Evolutionary conservation across 345 rosid species (phyloP).

Genomic region (Linum trigynum): DNA sequence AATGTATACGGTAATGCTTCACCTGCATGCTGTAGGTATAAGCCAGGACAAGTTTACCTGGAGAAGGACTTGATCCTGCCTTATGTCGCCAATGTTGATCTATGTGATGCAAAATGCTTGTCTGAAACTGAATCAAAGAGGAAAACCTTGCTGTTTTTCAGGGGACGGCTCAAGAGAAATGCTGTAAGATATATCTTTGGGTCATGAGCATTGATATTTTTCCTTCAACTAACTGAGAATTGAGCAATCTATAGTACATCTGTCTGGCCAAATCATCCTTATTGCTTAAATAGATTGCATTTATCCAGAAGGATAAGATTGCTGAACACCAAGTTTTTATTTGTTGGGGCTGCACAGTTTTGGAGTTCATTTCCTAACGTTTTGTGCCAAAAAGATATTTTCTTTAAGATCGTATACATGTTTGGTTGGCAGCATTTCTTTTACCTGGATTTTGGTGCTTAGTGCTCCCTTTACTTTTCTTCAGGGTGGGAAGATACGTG

Average conservation of each 20-base stretch:
- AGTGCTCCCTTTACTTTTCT: constrained; percentile 7
- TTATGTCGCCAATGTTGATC: constrained; percentile 77
- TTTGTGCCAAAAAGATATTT: too few species aligned
- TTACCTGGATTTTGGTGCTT: constrained; percentile 7
- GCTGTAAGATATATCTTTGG: constrained; percentile 44
- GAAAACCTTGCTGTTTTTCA: constrained; percentile 61
- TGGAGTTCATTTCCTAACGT: too few species aligned
- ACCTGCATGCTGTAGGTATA: constrained; percentile 51
- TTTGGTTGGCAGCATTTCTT: background rate
- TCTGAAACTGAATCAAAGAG: constrained; percentile 54
- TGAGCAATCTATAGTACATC: too few species aligned
- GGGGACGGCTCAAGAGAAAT: constrained; percentile 89
- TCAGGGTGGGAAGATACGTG: constrained; percentile 93
- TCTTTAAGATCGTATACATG: background rate
- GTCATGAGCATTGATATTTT: too few species aligned
- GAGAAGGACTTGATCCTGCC: constrained; percentile 96
- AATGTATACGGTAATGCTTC: too few species aligned
- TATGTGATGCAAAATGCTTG: constrained; percentile 64
- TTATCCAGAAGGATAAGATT: too few species aligned
- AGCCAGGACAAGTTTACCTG: constrained; percentile 87
- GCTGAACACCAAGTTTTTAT: too few species aligned
- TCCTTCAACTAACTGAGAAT: background rate
- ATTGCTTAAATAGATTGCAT: too few species aligned
- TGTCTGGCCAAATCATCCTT: too few species aligned
- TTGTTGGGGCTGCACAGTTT: too few species aligned